Evolutionary conservation across 345 rosid species (phyloP).

Genomic region (Salix viminalis): DNA sequence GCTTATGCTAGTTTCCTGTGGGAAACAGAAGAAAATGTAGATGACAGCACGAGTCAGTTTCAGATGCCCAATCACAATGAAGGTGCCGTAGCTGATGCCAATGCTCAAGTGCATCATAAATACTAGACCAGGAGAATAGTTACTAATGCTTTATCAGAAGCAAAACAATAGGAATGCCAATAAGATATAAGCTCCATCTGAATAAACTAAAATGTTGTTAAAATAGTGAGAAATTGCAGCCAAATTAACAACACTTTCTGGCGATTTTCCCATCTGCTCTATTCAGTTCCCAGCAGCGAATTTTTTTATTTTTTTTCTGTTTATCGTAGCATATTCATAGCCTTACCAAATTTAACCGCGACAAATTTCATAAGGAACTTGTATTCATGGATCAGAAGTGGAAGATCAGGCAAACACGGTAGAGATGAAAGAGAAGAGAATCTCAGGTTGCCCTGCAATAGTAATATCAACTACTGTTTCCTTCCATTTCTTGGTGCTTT

Average conservation of each 20-base stretch:
- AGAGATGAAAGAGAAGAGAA: not conserved
- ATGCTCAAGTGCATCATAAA: conserved; percentile 2
- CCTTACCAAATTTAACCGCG: not conserved
- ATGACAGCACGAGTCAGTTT: conserved; percentile 2
- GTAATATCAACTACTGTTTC: not conserved
- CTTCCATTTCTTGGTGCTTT: not conserved
- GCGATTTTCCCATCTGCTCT: not conserved
- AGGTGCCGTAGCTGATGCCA: conserved; percentile 3
- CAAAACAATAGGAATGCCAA: not conserved
- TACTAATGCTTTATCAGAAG: not conserved
- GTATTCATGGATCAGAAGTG: not conserved
- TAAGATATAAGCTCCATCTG: not conserved
- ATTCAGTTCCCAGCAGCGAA: not conserved
- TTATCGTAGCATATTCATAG: not conserved
- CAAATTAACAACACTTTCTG: not conserved
- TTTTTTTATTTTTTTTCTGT: not conserved
- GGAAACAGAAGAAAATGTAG: conserved; percentile 55
- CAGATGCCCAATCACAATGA: conserved; percentile 6
- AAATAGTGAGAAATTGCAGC: not conserved
- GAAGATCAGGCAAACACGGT: not conserved
- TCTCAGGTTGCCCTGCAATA: not conserved
- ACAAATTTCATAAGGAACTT: not conserved
- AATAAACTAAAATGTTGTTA: not conserved
- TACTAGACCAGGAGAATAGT: not conserved
- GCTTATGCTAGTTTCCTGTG: conserved; percentile 86